A percentile compares a stretch with the other conserved stretches of the same genome.
phyloP scores from a whole-genome alignment of 202 grass and related monocot genomes.

The Setaria italica region DNA sequence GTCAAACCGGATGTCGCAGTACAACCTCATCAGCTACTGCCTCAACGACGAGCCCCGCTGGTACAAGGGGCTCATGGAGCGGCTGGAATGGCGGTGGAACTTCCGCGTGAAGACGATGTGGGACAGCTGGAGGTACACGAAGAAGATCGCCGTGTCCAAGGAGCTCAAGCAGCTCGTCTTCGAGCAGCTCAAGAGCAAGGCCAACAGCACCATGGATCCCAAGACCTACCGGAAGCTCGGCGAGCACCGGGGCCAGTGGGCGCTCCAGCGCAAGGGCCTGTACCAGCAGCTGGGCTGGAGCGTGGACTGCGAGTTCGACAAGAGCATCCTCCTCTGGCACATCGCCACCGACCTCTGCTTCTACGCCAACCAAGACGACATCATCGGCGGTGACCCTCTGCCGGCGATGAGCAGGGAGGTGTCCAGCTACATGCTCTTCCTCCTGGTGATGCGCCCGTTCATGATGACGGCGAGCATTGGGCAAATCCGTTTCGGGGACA shows the following conservation, averaged over 20 bases:
- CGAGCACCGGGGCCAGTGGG: slow-evolving; percentile 52
- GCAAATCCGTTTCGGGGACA: slow-evolving; percentile 54
- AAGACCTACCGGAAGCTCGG: slow-evolving; percentile 45
- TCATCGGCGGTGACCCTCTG: too few relatives aligned
- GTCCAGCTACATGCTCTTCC: slow-evolving; percentile 54
- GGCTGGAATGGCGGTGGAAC: slow-evolving; percentile 40
- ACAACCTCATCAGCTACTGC: slow-evolving; percentile 55
- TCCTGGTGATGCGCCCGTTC: slow-evolving; percentile 45
- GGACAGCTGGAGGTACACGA: slow-evolving; percentile 47
- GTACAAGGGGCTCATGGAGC: not conserved
- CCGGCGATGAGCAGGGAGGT: too few relatives aligned
- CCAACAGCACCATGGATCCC: slow-evolving; percentile 8
- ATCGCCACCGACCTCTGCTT: slow-evolving; percentile 59
- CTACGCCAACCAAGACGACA: not conserved
- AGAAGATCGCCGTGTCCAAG: not conserved
- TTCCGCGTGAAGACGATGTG: slow-evolving; percentile 50
- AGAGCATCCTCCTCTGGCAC: slow-evolving; percentile 73
- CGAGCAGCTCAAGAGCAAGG: slow-evolving; percentile 43
- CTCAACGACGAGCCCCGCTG: slow-evolving; percentile 18
- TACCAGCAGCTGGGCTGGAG: slow-evolving; percentile 48
- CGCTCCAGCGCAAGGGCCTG: slow-evolving; percentile 33
- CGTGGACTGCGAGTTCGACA: slow-evolving; percentile 57
- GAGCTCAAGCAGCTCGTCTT: slow-evolving; percentile 38
- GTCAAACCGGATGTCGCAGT: slow-evolving; percentile 61
- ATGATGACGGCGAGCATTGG: slow-evolving; percentile 53